These are phyloP conservation scores for Boletus sp. DNA, from an alignment of 1,284 basidiomycete genomes.

Conservation along the genomic window DNA sequence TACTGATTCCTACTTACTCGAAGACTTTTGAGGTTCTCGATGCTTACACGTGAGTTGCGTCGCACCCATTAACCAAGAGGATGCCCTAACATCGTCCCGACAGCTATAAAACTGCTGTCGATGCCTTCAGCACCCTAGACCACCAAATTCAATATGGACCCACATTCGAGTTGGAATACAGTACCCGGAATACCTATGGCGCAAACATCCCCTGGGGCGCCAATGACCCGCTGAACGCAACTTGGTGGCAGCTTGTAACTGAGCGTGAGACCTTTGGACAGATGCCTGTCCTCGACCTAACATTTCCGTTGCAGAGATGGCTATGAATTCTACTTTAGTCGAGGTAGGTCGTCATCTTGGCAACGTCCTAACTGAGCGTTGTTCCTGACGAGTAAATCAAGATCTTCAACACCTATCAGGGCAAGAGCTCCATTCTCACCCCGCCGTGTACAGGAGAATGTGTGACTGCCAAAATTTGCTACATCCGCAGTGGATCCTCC, in stretches of 20 bases:
- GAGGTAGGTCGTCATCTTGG: conserved; percentile 38
- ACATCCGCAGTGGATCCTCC: conserved; percentile 70
- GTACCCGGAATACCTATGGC: conserved; percentile 66
- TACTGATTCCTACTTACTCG: background rate
- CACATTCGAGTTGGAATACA: conserved; percentile 67
- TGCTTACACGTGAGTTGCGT: conserved; percentile 58
- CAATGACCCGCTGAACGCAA: conserved; percentile 73
- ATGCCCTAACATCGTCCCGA: background rate
- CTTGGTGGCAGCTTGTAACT: conserved; percentile 81
- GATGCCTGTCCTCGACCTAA: background rate
- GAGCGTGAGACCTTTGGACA: conserved; percentile 48
- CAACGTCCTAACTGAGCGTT: background rate
- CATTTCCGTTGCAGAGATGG: conserved; percentile 50
- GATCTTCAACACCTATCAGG: conserved; percentile 69
- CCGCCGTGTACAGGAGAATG: conserved; percentile 61
- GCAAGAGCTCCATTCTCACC: conserved; percentile 58
- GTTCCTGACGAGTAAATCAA: conserved; percentile 29
- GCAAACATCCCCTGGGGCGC: conserved; percentile 59
- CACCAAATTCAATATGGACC: conserved; percentile 56
- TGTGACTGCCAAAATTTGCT: conserved; percentile 68
- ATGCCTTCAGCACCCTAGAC: conserved; percentile 52
- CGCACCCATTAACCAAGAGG: background rate
- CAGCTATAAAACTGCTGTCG: conserved; percentile 65
- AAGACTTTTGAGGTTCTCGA: conserved; percentile 74
- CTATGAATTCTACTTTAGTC: conserved; percentile 53